Percentiles rank a stretch among this genome's conserved stretches.
Evolutionary conservation across 1,284 basidiomycete species (phyloP).

Genomic region (Tylopilus sp.): DNA sequence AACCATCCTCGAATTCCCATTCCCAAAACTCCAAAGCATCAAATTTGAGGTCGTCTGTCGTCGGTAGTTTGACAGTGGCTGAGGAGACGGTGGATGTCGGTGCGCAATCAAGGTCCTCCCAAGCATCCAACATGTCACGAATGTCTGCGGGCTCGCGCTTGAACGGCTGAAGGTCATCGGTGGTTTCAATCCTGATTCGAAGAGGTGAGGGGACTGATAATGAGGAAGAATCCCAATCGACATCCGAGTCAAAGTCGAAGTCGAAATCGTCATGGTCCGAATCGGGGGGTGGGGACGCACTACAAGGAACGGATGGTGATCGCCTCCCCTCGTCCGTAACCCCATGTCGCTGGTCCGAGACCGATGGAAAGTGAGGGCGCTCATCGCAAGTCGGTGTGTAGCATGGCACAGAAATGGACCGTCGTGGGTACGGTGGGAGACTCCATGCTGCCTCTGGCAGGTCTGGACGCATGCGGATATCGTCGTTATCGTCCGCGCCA

Average conservation of each 20-base stretch:
- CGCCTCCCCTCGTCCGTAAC: slow-evolving; percentile 42
- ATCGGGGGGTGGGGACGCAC: slow-evolving; percentile 61
- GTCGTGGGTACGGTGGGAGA: slow-evolving; percentile 44
- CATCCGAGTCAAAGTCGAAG: slow-evolving; percentile 33
- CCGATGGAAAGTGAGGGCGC: slow-evolving; percentile 31
- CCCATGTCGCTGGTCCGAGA: slow-evolving; percentile 14
- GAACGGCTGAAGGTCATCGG: slow-evolving; percentile 33
- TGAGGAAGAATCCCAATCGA: slow-evolving; percentile 42
- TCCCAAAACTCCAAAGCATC: slow-evolving; percentile 51
- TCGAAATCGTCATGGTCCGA: slow-evolving; percentile 61
- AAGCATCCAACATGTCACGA: slow-evolving; percentile 59
- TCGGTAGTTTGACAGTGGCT: slow-evolving; percentile 30
- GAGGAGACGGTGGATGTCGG: slow-evolving; percentile 31
- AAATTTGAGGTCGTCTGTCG: slow-evolving; percentile 40
- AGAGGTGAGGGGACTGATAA: slow-evolving; percentile 26
- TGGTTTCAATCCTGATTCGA: slow-evolving; percentile 26
- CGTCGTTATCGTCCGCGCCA: slow-evolving; percentile 33
- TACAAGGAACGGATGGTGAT: slow-evolving; percentile 54
- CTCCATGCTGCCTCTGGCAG: slow-evolving; percentile 30
- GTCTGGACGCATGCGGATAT: slow-evolving; percentile 25
- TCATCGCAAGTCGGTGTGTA: slow-evolving; percentile 48
- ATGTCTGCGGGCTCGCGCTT: slow-evolving; percentile 63
- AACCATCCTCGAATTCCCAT: slow-evolving; percentile 42
- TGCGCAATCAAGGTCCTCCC: slow-evolving; percentile 56
- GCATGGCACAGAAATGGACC: slow-evolving; percentile 53